Evolutionary conservation across 371 early-diverging fungal species (phyloP), one percentile per base, ranked within the genome.

Genomic region (Dipsacomyces acuminosporus): DNA sequence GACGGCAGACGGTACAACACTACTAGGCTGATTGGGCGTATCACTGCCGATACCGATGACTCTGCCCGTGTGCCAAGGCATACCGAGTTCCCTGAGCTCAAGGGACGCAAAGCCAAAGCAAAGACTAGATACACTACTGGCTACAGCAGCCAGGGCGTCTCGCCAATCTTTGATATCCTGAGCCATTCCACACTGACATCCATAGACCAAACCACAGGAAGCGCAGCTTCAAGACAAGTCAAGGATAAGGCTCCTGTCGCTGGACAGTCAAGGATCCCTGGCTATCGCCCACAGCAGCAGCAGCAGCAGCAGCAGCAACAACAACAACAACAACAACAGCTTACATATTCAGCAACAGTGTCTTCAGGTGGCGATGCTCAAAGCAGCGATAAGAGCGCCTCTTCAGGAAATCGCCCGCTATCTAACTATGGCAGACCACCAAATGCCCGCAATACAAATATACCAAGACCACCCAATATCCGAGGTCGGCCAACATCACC

Each of bases 181-280:
- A 52, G 56, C n/a, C 8, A 46, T 7, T 38, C 41, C 5, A 30
- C 30, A 11, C 30, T 30, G 5, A 11, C 30, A 11, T 30, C 30
- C 7, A 30, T 30, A 7, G 30, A 30, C 7, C 30, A 30, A 11
- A 5, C 5, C 30, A 7, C 30, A 7, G 11, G 7, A 30, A 11
- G 30, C 11, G 30, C 11, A 13, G 38, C n/a, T n/a, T 8, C 38
- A 15, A 5, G n/a, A 13, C 11, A 17, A 17, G 33, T 19, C 21
- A 38, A 21, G 43, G 24, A 14, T 15, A 21, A 24, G 35, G 8
- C 45, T 9, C n/a, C 34, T 17, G 46, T 7, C 30, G 3, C 51
- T 41, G 11, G 41, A 2, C 65, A 66, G n/a, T 54, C 71, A 25
- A 66, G 66, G 2, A 69, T 69, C 30, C 64, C 70, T 7, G 62